These are phyloP conservation scores for Nicotiana noctiflora DNA, from an alignment of 257 asterid species.

Conservation along the genomic window DNA sequence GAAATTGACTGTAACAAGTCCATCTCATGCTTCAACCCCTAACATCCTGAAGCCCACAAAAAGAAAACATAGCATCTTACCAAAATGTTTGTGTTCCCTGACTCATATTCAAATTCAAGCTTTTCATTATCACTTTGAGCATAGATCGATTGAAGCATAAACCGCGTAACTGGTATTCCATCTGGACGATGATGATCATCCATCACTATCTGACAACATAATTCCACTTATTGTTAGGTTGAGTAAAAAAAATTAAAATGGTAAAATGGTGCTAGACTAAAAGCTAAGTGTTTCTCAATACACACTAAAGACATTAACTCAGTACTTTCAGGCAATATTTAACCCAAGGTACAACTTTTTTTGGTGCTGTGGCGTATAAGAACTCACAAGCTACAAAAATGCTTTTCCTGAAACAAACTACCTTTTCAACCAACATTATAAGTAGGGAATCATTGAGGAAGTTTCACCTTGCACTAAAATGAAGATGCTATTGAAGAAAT, in stretches of 20 bases:
- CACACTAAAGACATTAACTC: neutral
- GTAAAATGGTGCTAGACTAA: neutral
- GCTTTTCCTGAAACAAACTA: neutral
- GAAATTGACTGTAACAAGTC: neutral
- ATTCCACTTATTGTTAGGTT: neutral
- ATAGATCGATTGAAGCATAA: constrained; percentile 83
- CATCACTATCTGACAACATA: constrained; percentile 77
- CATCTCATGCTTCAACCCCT: neutral
- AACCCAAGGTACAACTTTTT: neutral
- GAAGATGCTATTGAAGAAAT: neutral
- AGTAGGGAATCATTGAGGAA: neutral
- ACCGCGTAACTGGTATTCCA: constrained; percentile 89
- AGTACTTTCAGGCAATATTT: neutral
- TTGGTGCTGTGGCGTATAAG: neutral
- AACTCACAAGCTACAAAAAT: neutral
- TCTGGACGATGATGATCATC: constrained; percentile 94
- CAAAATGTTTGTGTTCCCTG: constrained; percentile 82
- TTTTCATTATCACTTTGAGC: constrained; percentile 81
- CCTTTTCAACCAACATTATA: neutral
- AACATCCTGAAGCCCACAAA: neutral
- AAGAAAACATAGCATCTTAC: constrained; percentile 29
- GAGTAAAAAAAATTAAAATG: neutral
- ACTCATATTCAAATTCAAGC: constrained; percentile 95
- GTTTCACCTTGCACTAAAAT: neutral
- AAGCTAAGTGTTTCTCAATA: neutral